A percentile compares a stretch with the other conserved stretches of the same genome.
Evolutionary conservation across 371 early-diverging fungal species (phyloP).

Genomic region (Vairimorpha ceranae): DNA sequence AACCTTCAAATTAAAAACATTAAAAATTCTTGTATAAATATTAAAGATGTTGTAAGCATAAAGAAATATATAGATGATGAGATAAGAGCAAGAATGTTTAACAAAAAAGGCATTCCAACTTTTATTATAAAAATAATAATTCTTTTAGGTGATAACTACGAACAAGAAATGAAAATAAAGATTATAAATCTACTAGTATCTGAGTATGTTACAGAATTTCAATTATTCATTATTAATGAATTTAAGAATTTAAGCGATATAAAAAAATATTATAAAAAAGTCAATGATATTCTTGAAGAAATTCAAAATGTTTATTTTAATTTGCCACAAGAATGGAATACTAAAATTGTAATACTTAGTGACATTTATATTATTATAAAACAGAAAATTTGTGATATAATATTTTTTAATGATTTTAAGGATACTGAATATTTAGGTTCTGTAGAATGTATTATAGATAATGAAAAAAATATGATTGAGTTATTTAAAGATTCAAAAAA

Average conservation of each 20-base stretch:
- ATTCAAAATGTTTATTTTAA: slow-evolving; percentile 22
- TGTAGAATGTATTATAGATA: slow-evolving; percentile 1
- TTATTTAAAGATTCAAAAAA: slow-evolving; percentile 22
- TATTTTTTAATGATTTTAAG: slow-evolving; percentile 28
- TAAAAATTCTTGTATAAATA: background rate
- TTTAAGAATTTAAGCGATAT: slow-evolving; percentile 36
- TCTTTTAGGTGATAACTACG: slow-evolving; percentile 18
- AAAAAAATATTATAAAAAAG: slow-evolving; percentile 1
- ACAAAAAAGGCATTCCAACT: slow-evolving; percentile 23
- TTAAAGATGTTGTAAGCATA: slow-evolving; percentile 3
- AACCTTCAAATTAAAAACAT: slow-evolving; percentile 15
- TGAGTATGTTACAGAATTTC: slow-evolving; percentile 17
- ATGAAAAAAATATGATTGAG: slow-evolving; percentile 32
- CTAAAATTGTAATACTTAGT: slow-evolving; percentile 2
- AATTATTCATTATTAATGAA: slow-evolving; percentile 6
- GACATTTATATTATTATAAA: slow-evolving; percentile 33
- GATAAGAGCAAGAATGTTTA: slow-evolving; percentile 13
- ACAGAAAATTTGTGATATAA: slow-evolving; percentile 46
- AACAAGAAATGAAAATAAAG: slow-evolving; percentile 2
- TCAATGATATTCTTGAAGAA: slow-evolving; percentile 30
- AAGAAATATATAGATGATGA: slow-evolving; percentile 24
- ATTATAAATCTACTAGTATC: slow-evolving; percentile 15
- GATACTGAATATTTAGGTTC: slow-evolving; percentile 17
- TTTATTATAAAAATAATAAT: slow-evolving; percentile 23
- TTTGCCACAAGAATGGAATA: slow-evolving; percentile 48